Conservation (phyloP, 331 rosid species). For the Telfairia occidentalis region DNA sequence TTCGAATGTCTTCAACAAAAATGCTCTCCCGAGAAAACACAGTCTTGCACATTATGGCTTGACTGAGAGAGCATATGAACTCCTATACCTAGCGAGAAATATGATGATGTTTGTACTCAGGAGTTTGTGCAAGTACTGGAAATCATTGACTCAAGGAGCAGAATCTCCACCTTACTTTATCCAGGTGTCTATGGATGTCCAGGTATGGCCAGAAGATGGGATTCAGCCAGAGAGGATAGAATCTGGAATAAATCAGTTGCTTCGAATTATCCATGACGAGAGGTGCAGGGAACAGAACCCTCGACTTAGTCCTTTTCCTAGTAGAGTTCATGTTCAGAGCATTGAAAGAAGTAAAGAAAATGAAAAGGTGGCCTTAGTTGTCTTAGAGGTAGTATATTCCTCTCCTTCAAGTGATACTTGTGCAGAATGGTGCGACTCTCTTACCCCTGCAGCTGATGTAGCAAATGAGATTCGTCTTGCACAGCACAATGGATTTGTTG, state of each 20-base stretch:
- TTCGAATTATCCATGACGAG: slow-evolving; percentile 55
- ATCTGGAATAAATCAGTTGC: slow-evolving; percentile 80
- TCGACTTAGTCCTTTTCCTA: slow-evolving; percentile 50
- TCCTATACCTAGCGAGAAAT: slow-evolving; percentile 30
- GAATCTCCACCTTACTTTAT: slow-evolving; percentile 96
- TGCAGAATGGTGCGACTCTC: slow-evolving; percentile 66
- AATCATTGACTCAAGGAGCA: slow-evolving; percentile 76
- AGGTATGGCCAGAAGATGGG: slow-evolving; percentile 88
- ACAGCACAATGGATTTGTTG: slow-evolving; percentile 43
- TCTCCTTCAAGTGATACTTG: slow-evolving; percentile 56
- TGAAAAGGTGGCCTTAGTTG: slow-evolving; percentile 49
- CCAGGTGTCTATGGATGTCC: slow-evolving; percentile 89
- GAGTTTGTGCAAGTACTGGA: slow-evolving; percentile 65
- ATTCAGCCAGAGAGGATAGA: slow-evolving; percentile 94
- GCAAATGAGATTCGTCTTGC: slow-evolving; percentile 77
- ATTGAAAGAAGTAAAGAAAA: slow-evolving; percentile 82
- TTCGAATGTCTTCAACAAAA: slow-evolving; percentile 51
- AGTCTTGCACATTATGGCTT: slow-evolving; percentile 31
- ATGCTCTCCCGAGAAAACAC: slow-evolving; percentile 30
- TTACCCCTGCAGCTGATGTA: slow-evolving; percentile 91
- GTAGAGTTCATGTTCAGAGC: slow-evolving; percentile 96
- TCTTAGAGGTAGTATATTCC: slow-evolving; percentile 80
- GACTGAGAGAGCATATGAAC: slow-evolving; percentile 37
- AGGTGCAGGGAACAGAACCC: slow-evolving; percentile 56
- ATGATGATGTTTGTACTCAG: slow-evolving; percentile 37